Percentiles rank a stretch among this genome's conserved stretches.
Conservation (phyloP, 208 protist genomes). For the Acanthamoeba culbertsoni region DNA sequence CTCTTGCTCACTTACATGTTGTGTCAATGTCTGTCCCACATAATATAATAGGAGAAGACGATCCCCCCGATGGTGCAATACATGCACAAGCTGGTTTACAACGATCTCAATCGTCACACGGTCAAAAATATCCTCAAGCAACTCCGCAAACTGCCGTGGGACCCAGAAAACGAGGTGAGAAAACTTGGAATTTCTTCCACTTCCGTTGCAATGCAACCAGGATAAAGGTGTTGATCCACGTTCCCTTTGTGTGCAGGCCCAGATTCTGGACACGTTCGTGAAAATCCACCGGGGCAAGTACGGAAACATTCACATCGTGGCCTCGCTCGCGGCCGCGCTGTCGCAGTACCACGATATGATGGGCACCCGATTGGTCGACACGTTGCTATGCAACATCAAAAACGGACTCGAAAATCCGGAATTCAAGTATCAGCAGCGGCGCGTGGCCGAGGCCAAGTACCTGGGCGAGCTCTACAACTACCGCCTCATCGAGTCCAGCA, state of each 20-base stretch:
- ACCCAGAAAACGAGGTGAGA: background rate
- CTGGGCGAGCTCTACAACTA: constrained; percentile 82
- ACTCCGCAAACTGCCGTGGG: constrained; percentile 71
- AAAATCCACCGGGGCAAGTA: constrained; percentile 73
- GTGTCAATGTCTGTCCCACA: background rate
- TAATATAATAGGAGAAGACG: constrained; percentile 38
- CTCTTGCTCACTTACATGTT: background rate
- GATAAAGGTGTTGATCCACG: background rate
- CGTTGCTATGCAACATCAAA: constrained; percentile 59
- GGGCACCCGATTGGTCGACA: constrained; percentile 64
- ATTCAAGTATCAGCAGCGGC: constrained; percentile 66
- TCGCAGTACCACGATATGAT: constrained; percentile 57
- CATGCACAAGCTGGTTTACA: constrained; percentile 70
- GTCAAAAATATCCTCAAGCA: constrained; percentile 67
- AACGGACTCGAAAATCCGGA: constrained; percentile 54
- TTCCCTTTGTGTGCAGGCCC: background rate
- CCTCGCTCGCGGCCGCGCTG: constrained; percentile 67
- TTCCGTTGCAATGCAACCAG: no score
- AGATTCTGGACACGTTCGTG: constrained; percentile 59
- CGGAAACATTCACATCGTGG: constrained; percentile 74
- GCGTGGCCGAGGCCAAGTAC: constrained; percentile 73
- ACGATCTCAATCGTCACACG: constrained; percentile 56
- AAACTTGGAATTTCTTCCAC: background rate
- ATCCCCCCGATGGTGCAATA: constrained; percentile 66
- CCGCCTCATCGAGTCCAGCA: constrained; percentile 66